Evolutionary conservation across 768 basidiomycete genomes (phyloP), one percentile per base, ranked within the genome.

Genomic region (Lenzites betulinus): DNA sequence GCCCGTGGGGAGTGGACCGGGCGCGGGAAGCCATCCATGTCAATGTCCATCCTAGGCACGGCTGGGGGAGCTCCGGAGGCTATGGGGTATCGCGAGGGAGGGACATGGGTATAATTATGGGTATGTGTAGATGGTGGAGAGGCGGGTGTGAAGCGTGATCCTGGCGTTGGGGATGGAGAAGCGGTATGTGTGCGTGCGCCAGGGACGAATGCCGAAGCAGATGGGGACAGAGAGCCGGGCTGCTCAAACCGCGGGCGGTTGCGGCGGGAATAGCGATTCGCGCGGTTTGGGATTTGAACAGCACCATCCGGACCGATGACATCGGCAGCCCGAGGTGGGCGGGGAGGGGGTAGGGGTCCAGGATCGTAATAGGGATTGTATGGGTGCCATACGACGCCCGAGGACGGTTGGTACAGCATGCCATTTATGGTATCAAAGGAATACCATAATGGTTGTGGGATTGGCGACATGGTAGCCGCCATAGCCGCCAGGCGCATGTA

Each of bases 321-420:
- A 12, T 50, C 47, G 15, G 43, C 25, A 33, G 26, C 33, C 30
- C 22, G 49, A 11, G 62, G 57, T 6, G 36, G 47, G 44, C 68
- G 78, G 22, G 81, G 83, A 23, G 81, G 81, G 1, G 87, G 85
- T 0, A 79, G 83, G 86, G 88, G 1, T n/a, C 88, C 89, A 36
- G 88, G 85, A 71, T 91, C 88, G 69, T 91, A 91, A 50, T 78
- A 69, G 1, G 90, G 87, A 65, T 90, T 91, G 56, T 73, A 69
- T 3, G 86, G 75, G 26, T 69, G 67, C 90, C 90, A 92, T 13
- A 64, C 59, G 2, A 53, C 43, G 3, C 58, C 68, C 2, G 59
- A 51, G 13, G 76, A 68, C 28, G 77, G 74, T 39, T 84, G 77
- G 58, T 76, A 77, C 46, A 84, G 72, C 16, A 64, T 64, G 7